These are phyloP conservation scores for Coemansia sp. DNA, from an alignment of 192 early-diverging fungal genomes.

Conservation along the genomic window DNA sequence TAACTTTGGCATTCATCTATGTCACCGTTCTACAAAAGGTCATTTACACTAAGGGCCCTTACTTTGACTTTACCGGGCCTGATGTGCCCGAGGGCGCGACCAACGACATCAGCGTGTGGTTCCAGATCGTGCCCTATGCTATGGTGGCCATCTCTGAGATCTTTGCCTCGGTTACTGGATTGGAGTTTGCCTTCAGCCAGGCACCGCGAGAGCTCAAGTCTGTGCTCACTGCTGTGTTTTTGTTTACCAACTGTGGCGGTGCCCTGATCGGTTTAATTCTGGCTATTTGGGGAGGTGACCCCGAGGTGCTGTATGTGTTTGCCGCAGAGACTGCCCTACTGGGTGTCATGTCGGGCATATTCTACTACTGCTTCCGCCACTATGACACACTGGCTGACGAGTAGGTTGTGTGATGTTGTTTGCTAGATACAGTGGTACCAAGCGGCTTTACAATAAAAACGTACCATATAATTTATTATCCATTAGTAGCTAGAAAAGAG, in stretches of 20 bases:
- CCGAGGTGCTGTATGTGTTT: constrained; percentile 58
- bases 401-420: constrained; percentile 1
- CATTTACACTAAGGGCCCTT: constrained; percentile 46
- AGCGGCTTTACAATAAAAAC: too few relatives aligned
- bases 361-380: constrained; percentile 51
- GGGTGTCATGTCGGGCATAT: constrained; percentile 31
- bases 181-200: constrained; percentile 56
- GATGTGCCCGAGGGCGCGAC: constrained; percentile 12
- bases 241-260: constrained; percentile 51
- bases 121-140: constrained; percentile 50
- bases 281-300: constrained; percentile 45
- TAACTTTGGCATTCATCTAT: constrained; percentile 39
- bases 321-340: constrained; percentile 40
- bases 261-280: constrained; percentile 48
- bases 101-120: constrained; percentile 50
- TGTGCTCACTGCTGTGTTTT: constrained; percentile 45
- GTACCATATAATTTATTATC: too few relatives aligned
- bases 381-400: constrained; percentile 34
- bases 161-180: constrained; percentile 53
- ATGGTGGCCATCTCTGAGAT: constrained; percentile 53
- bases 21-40: constrained; percentile 48
- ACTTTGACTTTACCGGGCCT: constrained; percentile 26
- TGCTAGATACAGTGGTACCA: not conserved
- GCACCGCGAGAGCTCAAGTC: constrained; percentile 54
- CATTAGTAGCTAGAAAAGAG: too few relatives aligned